Base-by-base conservation (phyloP, 345 rosid species). In the Syzygium grande region DNA sequence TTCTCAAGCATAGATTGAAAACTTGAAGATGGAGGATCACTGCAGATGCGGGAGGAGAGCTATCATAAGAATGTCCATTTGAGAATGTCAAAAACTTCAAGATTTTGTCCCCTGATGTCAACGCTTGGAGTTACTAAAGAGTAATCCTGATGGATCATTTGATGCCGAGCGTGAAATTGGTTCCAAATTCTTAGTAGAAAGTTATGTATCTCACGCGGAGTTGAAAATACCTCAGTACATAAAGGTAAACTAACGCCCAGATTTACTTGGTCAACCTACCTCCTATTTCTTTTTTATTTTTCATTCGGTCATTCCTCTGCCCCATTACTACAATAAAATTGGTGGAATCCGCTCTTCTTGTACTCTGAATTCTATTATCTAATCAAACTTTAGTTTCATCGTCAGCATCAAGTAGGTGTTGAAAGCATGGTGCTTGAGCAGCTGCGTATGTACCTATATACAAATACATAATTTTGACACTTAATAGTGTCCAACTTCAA, bases 141-240 rank as follows among this genome's bases (percentile, higher is more conserved):
- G 29, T 10, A 23, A 23, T 58, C 63, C n/a, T 11, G 29, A 25
- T 58, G 63, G 63, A 23, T 25, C 63, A 7, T 58, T 23, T 58
- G 13, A 23, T 58, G 29, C 63, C 2, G 14, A 58, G 63, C 63
- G 10, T 58, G 63, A 58, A n/a, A 25, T 23, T 58, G 29, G 29
- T 23, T 25, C 25, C 27, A 58, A 58, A 91, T 96, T 94, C 90
- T 92, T 96, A 84, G 95, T 98, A 30, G 99, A 98, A 94, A 98
- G 97, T 91, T 98, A 95, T 86, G 89, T 94, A 85, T 98, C 99
- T 51, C 98, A 95, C 89, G 98, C 94, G 1, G 96, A 98, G 88
- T 89, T 94, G 87, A 90, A 90, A 49, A 94, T 93, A 85, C 95
- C 99, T 1, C 94, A 93, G 87, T 92, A 54, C 78, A 86, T 97